These are phyloP conservation scores for Saturnispora diversa DNA, from an alignment of 805 yeast genomes.

Conservation along the genomic window DNA sequence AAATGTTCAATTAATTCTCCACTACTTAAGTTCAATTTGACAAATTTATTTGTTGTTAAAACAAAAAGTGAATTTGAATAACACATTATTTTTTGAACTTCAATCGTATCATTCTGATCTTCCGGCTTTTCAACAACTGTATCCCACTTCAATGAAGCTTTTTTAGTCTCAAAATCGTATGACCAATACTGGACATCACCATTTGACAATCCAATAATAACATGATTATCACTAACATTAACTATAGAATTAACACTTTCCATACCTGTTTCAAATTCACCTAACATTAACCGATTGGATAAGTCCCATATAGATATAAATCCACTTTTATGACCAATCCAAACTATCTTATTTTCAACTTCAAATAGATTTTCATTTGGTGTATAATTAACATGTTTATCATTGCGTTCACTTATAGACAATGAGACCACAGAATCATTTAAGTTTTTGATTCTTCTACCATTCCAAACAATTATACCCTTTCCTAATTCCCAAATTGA, in stretches of 20 bases:
- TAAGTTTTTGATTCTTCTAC: constrained; percentile 30
- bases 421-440: constrained; percentile 26
- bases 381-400: background rate
- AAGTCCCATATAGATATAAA: constrained; percentile 37
- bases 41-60: constrained; percentile 9
- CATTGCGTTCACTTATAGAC: background rate
- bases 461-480: constrained; percentile 37
- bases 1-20: constrained; percentile 12
- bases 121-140: background rate
- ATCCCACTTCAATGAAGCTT: constrained; percentile 13
- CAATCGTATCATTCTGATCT: constrained; percentile 2
- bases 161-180: constrained; percentile 8
- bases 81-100: constrained; percentile 6
- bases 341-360: constrained; percentile 35
- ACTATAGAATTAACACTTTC: constrained; percentile 9
- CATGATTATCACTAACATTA: constrained; percentile 1
- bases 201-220: constrained; percentile 17
- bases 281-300: constrained; percentile 19
- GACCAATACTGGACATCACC: constrained; percentile 16
- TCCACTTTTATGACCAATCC: constrained; percentile 39
- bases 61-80: constrained; percentile 5
- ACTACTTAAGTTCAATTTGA: constrained; percentile 3
- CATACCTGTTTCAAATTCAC: constrained; percentile 18
- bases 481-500: constrained; percentile 65
- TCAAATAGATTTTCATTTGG: constrained; percentile 35